phyloP scores from a whole-genome alignment of 805 yeast genomes.

The Cyberlindnera euphorbiae region DNA sequence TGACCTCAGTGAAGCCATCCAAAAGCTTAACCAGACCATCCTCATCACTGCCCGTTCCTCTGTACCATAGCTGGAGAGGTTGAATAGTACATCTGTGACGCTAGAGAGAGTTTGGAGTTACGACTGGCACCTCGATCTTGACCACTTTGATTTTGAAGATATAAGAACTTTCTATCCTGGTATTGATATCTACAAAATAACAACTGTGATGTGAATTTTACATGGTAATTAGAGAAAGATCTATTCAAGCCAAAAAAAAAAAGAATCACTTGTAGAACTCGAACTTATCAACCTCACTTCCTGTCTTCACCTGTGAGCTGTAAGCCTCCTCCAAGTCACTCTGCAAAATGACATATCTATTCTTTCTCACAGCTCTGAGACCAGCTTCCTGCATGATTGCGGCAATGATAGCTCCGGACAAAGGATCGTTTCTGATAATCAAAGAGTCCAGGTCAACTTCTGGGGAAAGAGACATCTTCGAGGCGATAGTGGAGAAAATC shows the following conservation, averaged over 20 bases:
- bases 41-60: slow-evolving; percentile 25
- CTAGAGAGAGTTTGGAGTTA: slow-evolving; percentile 33
- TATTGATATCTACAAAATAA: slow-evolving; percentile 46
- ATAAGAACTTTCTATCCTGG: slow-evolving; percentile 55
- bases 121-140: slow-evolving; percentile 59
- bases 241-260: not conserved
- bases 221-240: no score
- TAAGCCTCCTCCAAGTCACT: slow-evolving; percentile 97
- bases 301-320: slow-evolving; percentile 92
- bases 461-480: slow-evolving; percentile 97
- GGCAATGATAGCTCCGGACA: slow-evolving; percentile 96
- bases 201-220: slow-evolving; percentile 3
- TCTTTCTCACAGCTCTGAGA: slow-evolving; percentile 95
- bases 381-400: slow-evolving; percentile 99
- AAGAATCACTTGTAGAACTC: slow-evolving; percentile 79
- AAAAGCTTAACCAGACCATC: slow-evolving; percentile 11
- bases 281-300: slow-evolving; percentile 92
- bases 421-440: slow-evolving; percentile 91
- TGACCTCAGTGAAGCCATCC: slow-evolving; percentile 23
- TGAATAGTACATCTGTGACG: slow-evolving; percentile 9
- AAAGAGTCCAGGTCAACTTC: slow-evolving; percentile 94
- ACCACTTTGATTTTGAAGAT: slow-evolving; percentile 57
- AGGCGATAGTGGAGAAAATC: slow-evolving; percentile 91
- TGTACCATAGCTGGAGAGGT: slow-evolving; percentile 14
- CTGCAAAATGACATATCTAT: slow-evolving; percentile 93